phyloP scores from a whole-genome alignment of 768 basidiomycete genomes.

The Omphalotus guepiniiformis region DNA sequence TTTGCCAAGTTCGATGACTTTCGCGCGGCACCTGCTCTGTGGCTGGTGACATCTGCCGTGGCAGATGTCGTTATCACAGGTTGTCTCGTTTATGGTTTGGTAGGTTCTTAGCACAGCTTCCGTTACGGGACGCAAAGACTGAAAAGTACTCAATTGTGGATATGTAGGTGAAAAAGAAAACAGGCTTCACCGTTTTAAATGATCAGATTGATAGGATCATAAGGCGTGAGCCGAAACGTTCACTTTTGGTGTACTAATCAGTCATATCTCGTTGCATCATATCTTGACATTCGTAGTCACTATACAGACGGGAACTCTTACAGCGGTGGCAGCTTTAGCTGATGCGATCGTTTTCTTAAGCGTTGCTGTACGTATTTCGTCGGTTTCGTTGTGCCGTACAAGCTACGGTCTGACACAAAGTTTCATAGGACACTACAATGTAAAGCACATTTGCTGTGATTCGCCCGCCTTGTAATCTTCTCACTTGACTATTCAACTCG shows the following conservation, averaged over 20 bases:
- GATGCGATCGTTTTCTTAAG: conserved; percentile 8
- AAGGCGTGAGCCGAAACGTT: neutral
- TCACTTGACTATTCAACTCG: neutral
- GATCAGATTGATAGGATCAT: conserved; percentile 10
- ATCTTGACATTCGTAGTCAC: conserved; percentile 1
- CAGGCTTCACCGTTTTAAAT: conserved; percentile 3
- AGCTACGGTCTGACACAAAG: neutral
- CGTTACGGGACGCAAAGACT: no score
- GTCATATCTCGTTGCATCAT: neutral
- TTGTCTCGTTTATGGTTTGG: conserved; percentile 5
- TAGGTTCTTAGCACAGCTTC: neutral
- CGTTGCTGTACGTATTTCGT: conserved; percentile 4
- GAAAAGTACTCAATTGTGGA: neutral
- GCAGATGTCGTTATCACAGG: conserved; percentile 5
- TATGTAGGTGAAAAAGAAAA: neutral
- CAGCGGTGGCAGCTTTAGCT: neutral
- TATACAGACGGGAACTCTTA: conserved; percentile 9
- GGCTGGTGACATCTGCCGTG: conserved; percentile 8
- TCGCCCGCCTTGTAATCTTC: neutral
- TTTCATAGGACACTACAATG: conserved; percentile 3
- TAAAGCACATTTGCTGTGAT: neutral
- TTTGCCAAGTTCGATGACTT: conserved; percentile 3
- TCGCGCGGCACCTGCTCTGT: neutral
- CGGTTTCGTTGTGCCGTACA: neutral
- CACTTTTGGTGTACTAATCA: neutral